Evolutionary conservation across 108 stramenopile species (phyloP).

Genomic region (Seminavis robusta): DNA sequence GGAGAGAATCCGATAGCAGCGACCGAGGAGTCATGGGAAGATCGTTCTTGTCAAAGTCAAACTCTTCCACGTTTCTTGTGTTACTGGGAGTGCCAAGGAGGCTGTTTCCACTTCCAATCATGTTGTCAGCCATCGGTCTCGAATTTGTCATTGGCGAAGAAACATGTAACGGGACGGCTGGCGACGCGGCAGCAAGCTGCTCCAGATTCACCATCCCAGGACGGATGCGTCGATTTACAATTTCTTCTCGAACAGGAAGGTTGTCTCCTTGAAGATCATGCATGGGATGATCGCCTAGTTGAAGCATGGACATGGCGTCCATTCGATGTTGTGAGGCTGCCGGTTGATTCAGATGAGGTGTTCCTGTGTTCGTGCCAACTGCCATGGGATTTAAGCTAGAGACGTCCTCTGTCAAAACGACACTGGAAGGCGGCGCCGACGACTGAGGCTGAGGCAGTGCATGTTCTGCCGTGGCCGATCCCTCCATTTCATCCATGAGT

Average conservation of each 20-base stretch:
- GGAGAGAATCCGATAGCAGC: constrained; percentile 6
- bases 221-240: constrained; percentile 40
- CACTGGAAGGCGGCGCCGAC: background rate
- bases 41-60: constrained; percentile 54
- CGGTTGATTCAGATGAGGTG: constrained; percentile 1
- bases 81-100: background rate
- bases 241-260: constrained; percentile 2
- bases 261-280: constrained; percentile 1
- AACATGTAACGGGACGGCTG: no score
- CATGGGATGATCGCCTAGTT: background rate
- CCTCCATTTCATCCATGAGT: background rate
- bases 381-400: background rate
- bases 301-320: background rate
- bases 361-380: background rate
- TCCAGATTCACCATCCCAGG: constrained; percentile 25
- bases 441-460: background rate
- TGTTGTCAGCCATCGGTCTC: background rate
- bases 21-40: background rate
- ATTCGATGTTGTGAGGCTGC: background rate
- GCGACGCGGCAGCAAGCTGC: background rate
- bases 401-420: background rate
- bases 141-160: no score
- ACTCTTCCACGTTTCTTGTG: constrained; percentile 20
- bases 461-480: background rate
- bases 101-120: no score